phyloP scores from a whole-genome alignment of 345 rosid species.

The Eutrema heterophyllum region DNA sequence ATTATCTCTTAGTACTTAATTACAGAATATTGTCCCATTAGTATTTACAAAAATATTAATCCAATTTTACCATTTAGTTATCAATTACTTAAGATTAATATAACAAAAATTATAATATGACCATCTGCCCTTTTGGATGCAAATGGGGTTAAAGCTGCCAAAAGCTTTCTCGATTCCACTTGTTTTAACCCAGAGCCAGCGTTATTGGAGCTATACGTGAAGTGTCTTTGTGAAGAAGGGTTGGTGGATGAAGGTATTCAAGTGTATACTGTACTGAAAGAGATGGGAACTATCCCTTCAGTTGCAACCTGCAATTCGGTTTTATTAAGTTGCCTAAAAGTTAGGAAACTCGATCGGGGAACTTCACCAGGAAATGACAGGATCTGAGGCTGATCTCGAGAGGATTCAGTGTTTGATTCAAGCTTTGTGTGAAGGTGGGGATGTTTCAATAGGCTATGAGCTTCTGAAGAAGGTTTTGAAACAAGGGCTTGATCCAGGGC shows the following conservation, averaged over 20 bases:
- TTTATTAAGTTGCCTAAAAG: conserved; percentile 44
- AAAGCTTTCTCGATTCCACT: conserved; percentile 34
- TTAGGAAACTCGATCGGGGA: conserved; percentile 39
- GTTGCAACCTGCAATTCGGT: conserved; percentile 48
- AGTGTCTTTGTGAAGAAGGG: conserved; percentile 47
- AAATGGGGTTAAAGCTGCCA: conserved; percentile 45
- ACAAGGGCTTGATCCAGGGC: conserved; percentile 45
- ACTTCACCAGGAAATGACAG: conserved; percentile 37
- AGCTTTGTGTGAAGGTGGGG: conserved; percentile 49
- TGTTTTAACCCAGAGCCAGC: conserved; percentile 36
- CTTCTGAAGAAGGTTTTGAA: conserved; percentile 38
- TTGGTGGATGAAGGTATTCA: conserved; percentile 46
- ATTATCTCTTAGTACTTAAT: too few relatives aligned
- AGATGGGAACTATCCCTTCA: conserved; percentile 24
- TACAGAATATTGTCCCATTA: too few relatives aligned
- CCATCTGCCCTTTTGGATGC: conserved; percentile 47
- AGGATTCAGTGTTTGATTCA: conserved; percentile 45
- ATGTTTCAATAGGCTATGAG: conserved; percentile 37
- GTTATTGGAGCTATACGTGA: conserved; percentile 43
- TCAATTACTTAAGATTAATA: too few relatives aligned
- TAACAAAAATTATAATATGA: too few relatives aligned
- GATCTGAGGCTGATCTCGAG: conserved; percentile 41
- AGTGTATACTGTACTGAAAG: conserved; percentile 34
- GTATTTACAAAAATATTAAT: too few relatives aligned
- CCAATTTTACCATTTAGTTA: too few relatives aligned